Evolutionary conservation across 2,329 filamentous ascomycete species (phyloP), one percentile per base, ranked within the genome.

Genomic region (Mariannaea sp.): DNA sequence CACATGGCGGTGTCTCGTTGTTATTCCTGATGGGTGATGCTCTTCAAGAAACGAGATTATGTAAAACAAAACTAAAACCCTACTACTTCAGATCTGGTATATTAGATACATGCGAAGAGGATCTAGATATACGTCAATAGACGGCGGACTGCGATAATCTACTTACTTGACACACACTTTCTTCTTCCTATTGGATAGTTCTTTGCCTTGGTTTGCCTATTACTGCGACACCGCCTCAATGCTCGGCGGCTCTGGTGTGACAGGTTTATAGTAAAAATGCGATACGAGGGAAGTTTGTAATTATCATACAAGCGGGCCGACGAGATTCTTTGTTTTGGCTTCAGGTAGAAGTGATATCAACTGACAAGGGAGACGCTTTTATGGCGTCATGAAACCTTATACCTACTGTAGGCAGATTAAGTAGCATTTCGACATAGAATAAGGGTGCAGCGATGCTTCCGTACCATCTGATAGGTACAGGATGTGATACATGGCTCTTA

Each of bases 1-100:
- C 35, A 42, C 19, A 47, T 53, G 47, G 49, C 35, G 51, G 19
- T 43, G 27, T 29, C 43, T 51, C 36, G 44, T 49, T 53, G 27
- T 40, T 47, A 29, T 27, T 16, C 43, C 26, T 10, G 36, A 39
- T 20, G 20, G 33, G 39, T 33, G 39, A 39, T 16, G 7, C 35
- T 39, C 27, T 43, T 12, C 33, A n/a, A 41, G 39, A 29, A 16
- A 35, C 20, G 38, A 30, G 38, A 45, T 38, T 53, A 44, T 53
- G 48, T 19, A 44, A 49, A 10, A 42, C 26, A 43, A 45, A 29
- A 35, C 12, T n/a, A n/a, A n/a, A n/a, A n/a, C n/a, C n/a, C n/a
- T 33, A 26, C 30, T 27, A 29, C 17, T 24, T 44, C 20, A 22
- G 33, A 20, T 35, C 17, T 29, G 27, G 35, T 33, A 22, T 30